phyloP scores from a whole-genome alignment of 139 green algal species.

The Diplosphaera chodatii region DNA sequence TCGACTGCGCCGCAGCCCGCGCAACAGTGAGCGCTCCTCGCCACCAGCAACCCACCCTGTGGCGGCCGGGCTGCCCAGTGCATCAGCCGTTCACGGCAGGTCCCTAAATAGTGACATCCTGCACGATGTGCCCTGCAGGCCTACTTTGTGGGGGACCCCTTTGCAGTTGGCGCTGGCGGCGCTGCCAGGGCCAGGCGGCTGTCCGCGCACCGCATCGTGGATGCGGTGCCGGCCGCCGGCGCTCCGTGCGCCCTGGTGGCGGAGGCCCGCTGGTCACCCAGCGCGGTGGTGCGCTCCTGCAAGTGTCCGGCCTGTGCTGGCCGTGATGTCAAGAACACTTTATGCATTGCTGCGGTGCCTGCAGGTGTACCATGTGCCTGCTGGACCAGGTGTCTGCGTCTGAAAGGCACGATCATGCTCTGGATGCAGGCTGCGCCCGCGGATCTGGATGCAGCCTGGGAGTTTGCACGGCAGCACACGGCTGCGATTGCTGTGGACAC shows the following conservation, averaged over 20 bases:
- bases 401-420: no score
- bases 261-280: conserved; percentile 6
- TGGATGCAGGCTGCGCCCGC: not conserved
- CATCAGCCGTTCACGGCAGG: no score
- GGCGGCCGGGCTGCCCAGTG: no score
- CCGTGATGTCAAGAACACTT: no score
- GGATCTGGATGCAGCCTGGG: not conserved
- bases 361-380: no score
- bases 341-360: no score
- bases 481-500: no score
- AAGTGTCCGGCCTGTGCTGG: no score
- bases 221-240: not conserved
- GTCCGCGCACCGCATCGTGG: conserved; percentile 12
- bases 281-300: not conserved
- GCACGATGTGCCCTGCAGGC: no score
- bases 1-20: not conserved
- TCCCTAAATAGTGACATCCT: no score
- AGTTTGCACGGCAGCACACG: not conserved
- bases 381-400: no score
- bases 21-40: not conserved
- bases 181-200: not conserved
- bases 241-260: not conserved
- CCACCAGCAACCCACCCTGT: no score
- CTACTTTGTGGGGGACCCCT: conserved; percentile 10
- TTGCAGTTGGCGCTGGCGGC: conserved; percentile 1